Evolutionary conservation across 2,329 filamentous ascomycete species (phyloP).

Genomic region (Teratosphaeria zuluensis): DNA sequence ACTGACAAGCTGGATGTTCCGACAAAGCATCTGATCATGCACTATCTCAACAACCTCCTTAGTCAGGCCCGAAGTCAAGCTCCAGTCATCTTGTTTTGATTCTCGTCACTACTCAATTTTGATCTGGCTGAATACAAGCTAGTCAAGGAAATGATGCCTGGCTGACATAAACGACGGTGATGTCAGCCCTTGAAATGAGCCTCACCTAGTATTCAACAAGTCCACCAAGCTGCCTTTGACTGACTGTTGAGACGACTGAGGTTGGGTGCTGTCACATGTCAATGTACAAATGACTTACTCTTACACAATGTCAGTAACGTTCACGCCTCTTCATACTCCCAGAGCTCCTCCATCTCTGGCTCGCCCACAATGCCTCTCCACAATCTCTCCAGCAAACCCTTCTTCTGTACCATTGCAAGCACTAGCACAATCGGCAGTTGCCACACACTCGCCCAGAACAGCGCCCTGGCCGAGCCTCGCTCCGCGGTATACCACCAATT

Average conservation of each 20-base stretch:
- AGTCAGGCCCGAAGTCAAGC: too few relatives aligned
- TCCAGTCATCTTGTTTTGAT: too few relatives aligned
- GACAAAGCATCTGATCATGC: too few relatives aligned
- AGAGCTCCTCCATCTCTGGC: slow-evolving; percentile 41
- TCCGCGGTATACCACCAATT: slow-evolving; percentile 75
- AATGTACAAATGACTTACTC: not conserved
- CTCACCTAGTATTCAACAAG: too few relatives aligned
- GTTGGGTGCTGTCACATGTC: not conserved
- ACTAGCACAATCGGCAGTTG: slow-evolving; percentile 85
- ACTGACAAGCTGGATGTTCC: too few relatives aligned
- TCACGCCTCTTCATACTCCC: not conserved
- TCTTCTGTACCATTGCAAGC: slow-evolving; percentile 84
- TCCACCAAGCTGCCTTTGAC: too few relatives aligned
- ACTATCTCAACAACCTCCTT: too few relatives aligned
- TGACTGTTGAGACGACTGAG: not conserved
- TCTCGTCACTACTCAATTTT: too few relatives aligned
- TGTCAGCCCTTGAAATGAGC: too few relatives aligned
- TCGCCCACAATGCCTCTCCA: slow-evolving; percentile 56
- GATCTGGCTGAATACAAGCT: too few relatives aligned
- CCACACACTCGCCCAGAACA: slow-evolving; percentile 99
- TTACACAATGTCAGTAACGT: not conserved
- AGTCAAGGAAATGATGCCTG: too few relatives aligned
- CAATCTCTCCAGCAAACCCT: slow-evolving; percentile 78
- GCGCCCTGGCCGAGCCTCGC: slow-evolving; percentile 66
- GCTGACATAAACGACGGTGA: too few relatives aligned